A percentile compares a stretch with the other conserved stretches of the same genome.
phyloP scores from a whole-genome alignment of 192 early-diverging fungal genomes.

The Linnemannia hyalina region DNA sequence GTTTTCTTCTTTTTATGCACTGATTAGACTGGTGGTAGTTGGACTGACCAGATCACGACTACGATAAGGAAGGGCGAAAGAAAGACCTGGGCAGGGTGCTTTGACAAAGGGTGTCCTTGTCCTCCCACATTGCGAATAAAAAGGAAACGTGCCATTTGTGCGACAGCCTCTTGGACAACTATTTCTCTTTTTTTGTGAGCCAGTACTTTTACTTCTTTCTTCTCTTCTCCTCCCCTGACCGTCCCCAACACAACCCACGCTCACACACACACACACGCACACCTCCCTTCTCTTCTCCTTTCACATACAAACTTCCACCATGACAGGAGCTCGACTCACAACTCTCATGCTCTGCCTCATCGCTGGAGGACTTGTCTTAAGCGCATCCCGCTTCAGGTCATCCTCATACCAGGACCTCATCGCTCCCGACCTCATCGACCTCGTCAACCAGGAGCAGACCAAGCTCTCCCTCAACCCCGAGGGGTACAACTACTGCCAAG shows the following conservation, averaged over 20 bases:
- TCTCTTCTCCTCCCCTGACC: neutral
- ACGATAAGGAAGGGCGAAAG: neutral
- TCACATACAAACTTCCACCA: neutral
- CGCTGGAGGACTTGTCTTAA: slow-evolving; percentile 27
- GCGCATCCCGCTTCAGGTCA: slow-evolving; percentile 3
- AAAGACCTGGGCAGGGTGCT: neutral
- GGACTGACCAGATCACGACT: neutral
- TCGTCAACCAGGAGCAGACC: neutral
- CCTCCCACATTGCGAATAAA: neutral
- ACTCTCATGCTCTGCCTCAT: slow-evolving; percentile 20
- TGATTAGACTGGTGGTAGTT: neutral
- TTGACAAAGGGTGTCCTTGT: neutral
- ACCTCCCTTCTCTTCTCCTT: neutral
- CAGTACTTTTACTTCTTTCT: neutral
- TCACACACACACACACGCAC: neutral
- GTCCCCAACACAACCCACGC: neutral
- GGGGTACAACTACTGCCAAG: slow-evolving; percentile 45
- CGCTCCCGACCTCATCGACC: slow-evolving; percentile 16
- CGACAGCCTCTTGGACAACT: neutral
- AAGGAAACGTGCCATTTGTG: neutral
- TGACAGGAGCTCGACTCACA: slow-evolving; percentile 11
- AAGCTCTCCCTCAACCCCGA: neutral
- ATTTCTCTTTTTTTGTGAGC: too few relatives aligned
- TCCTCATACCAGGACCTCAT: neutral
- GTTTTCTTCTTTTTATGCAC: neutral